A percentile compares a stretch with the other conserved stretches of the same genome.
These are phyloP conservation scores for Chlorella vulgaris DNA, from an alignment of 139 green algal species.

Conservation along the genomic window DNA sequence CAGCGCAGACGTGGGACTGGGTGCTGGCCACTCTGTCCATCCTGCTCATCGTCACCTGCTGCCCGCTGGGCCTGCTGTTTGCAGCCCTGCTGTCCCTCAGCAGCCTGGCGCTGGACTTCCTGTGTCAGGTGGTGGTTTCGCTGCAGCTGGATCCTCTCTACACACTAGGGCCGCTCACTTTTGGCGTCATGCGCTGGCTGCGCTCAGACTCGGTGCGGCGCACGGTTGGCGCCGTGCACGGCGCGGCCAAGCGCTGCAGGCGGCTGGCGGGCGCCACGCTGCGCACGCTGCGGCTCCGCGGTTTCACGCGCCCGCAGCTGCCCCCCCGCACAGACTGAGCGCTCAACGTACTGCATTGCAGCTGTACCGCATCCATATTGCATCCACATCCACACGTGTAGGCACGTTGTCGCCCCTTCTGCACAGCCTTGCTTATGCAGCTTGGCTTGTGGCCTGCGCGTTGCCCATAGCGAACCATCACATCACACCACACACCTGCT, in stretches of 20 bases:
- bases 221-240: neutral
- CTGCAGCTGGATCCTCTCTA: neutral
- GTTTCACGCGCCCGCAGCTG: neutral
- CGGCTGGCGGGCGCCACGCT: neutral
- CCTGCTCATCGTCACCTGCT: neutral
- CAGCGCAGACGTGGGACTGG: neutral
- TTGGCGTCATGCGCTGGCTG: neutral
- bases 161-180: neutral
- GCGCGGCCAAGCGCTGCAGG: neutral
- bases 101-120: neutral
- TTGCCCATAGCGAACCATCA: no score
- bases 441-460: neutral
- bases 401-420: neutral
- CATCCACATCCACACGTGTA: neutral
- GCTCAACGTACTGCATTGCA: neutral
- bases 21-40: neutral
- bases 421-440: no score
- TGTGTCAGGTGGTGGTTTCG: neutral
- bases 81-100: neutral
- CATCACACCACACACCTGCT: neutral
- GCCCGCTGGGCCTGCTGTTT: neutral
- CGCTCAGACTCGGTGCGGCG: neutral
- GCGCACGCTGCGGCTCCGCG: neutral
- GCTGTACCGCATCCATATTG: neutral
- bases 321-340: neutral